phyloP scores from a whole-genome alignment of 768 basidiomycete genomes.

The Paxillus ammoniavirescens region DNA sequence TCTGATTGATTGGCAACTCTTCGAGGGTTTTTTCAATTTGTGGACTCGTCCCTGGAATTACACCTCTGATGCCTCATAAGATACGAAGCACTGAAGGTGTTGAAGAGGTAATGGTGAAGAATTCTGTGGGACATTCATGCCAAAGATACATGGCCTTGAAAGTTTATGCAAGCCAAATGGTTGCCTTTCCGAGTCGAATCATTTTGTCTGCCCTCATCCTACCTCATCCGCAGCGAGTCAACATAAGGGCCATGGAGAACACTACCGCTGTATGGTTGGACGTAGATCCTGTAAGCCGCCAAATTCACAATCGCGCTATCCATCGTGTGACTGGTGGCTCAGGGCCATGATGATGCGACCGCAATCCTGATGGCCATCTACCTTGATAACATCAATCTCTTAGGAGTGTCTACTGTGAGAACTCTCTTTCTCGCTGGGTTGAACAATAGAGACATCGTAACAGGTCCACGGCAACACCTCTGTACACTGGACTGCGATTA shows the following conservation, averaged over 20 bases:
- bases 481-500: conserved; percentile 58
- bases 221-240: background rate
- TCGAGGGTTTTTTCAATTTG: too few relatives aligned
- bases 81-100: too few relatives aligned
- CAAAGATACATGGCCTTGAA: too few relatives aligned
- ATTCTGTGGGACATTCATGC: too few relatives aligned
- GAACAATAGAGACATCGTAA: background rate
- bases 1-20: too few relatives aligned
- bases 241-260: conserved; percentile 7
- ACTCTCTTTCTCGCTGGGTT: background rate
- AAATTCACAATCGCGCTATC: background rate
- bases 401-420: conserved; percentile 82
- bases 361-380: conserved; percentile 79
- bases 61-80: too few relatives aligned
- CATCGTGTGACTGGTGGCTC: conserved; percentile 1
- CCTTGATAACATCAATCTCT: conserved; percentile 58
- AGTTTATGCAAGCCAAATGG: too few relatives aligned
- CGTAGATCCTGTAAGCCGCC: conserved; percentile 54
- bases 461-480: conserved; percentile 83
- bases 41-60: too few relatives aligned
- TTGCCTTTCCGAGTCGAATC: background rate
- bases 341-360: conserved; percentile 91
- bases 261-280: conserved; percentile 53
- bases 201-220: background rate
- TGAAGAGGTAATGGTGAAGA: too few relatives aligned